Percentiles rank a stretch among this genome's conserved stretches.
These are phyloP conservation scores for Caryopteris hybrid DNA, from an alignment of 305 asterid species.

Conservation along the genomic window DNA sequence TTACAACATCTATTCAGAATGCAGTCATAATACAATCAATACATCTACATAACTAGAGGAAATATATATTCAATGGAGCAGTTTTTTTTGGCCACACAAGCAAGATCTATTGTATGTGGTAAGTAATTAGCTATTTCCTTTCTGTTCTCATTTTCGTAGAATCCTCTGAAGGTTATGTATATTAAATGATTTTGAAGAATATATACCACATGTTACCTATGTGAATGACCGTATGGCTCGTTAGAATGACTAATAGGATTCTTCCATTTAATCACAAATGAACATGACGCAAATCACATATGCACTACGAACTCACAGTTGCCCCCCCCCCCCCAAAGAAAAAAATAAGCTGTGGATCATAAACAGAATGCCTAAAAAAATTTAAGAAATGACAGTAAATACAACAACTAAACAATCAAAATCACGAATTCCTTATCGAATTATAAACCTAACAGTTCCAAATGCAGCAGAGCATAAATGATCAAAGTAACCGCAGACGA, in stretches of 20 bases:
- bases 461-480: slow-evolving; percentile 5
- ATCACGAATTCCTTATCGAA: slow-evolving; percentile 8
- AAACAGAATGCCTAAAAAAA: slow-evolving; percentile 8
- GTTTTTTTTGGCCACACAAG: not conserved
- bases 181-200: not conserved
- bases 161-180: not conserved
- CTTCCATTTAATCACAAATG: not conserved
- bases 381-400: not conserved
- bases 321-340: not conserved
- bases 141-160: not conserved
- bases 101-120: not conserved
- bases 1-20: not conserved
- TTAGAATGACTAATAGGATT: not conserved
- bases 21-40: not conserved
- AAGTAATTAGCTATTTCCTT: not conserved
- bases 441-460: slow-evolving; percentile 1
- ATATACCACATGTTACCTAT: not conserved
- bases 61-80: not conserved
- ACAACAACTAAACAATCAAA: slow-evolving; percentile 15
- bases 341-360: slow-evolving; percentile 4
- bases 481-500: slow-evolving; percentile 9
- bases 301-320: not conserved
- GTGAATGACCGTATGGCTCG: not conserved
- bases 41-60: not conserved
- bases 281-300: not conserved